Conservation (phyloP, 768 basidiomycete species). For the Tulasnella sp. region DNA sequence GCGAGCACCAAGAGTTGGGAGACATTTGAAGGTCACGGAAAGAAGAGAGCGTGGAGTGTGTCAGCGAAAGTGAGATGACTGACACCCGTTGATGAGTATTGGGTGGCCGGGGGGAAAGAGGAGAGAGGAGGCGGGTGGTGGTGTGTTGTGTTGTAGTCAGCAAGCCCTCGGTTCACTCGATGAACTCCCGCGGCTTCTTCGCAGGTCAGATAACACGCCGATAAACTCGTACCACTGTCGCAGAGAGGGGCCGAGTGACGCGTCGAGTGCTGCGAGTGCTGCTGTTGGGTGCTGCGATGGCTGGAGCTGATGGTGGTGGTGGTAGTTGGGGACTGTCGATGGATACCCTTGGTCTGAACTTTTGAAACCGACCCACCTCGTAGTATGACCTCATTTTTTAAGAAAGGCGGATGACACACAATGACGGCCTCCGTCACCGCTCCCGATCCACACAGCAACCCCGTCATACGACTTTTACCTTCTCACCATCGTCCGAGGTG, state of each 20-base stretch:
- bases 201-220: constrained; percentile 1
- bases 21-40: neutral
- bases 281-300: neutral
- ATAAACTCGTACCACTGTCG: neutral
- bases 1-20: constrained; percentile 14
- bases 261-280: neutral
- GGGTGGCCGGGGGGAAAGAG: neutral
- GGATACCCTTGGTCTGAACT: neutral
- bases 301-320: neutral
- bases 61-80: neutral
- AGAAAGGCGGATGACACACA: neutral
- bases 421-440: neutral
- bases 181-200: neutral
- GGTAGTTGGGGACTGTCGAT: neutral
- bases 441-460: neutral
- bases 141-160: neutral
- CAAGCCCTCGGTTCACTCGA: neutral
- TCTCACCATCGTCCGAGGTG: neutral
- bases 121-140: neutral
- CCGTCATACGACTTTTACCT: neutral
- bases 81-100: neutral
- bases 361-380: neutral
- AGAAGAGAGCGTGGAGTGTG: neutral
- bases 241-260: neutral
- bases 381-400: constrained; percentile 4